phyloP scores from a whole-genome alignment of 192 early-diverging fungal genomes.

The Coemansia reversa region DNA sequence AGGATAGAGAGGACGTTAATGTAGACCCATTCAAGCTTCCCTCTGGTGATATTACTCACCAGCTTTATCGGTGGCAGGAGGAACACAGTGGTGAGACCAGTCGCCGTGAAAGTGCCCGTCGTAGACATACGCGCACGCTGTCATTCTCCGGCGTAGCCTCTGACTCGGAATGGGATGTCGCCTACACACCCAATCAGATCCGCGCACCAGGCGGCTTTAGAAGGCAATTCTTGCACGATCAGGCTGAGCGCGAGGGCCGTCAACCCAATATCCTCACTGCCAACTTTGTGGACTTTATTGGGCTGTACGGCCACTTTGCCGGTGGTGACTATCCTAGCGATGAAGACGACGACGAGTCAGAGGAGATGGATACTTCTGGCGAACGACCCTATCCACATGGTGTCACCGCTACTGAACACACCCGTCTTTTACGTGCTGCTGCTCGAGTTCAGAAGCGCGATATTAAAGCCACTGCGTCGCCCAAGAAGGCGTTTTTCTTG shows the following conservation, averaged over 20 bases:
- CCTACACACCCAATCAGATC: slow-evolving; percentile 55
- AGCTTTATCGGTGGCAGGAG: slow-evolving; percentile 88
- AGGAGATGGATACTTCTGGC: slow-evolving; percentile 35
- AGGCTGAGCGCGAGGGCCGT: slow-evolving; percentile 65
- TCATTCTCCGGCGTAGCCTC: slow-evolving; percentile 51
- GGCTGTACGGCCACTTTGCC: slow-evolving; percentile 90
- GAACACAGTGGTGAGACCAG: slow-evolving; percentile 31
- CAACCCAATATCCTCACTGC: slow-evolving; percentile 69
- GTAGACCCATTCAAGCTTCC: slow-evolving; percentile 59
- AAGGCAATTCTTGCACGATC: slow-evolving; percentile 76
- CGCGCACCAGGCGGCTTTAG: slow-evolving; percentile 85
- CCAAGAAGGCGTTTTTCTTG: slow-evolving; percentile 73
- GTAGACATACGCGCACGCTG: slow-evolving; percentile 26
- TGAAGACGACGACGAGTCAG: slow-evolving; percentile 63
- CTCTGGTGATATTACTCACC: slow-evolving; percentile 79
- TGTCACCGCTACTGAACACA: slow-evolving; percentile 13
- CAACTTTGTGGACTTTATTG: slow-evolving; percentile 95
- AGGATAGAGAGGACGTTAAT: slow-evolving; percentile 17
- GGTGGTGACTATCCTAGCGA: slow-evolving; percentile 88
- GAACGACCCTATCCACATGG: slow-evolving; percentile 12
- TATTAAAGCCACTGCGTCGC: slow-evolving; percentile 59
- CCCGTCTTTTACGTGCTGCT: slow-evolving; percentile 11
- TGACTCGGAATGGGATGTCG: slow-evolving; percentile 59
- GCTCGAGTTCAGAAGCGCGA: slow-evolving; percentile 28
- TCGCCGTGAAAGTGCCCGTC: slow-evolving; percentile 12